phyloP scores from a whole-genome alignment of 306 rosid genomes.

The Arachis hypogaea region DNA sequence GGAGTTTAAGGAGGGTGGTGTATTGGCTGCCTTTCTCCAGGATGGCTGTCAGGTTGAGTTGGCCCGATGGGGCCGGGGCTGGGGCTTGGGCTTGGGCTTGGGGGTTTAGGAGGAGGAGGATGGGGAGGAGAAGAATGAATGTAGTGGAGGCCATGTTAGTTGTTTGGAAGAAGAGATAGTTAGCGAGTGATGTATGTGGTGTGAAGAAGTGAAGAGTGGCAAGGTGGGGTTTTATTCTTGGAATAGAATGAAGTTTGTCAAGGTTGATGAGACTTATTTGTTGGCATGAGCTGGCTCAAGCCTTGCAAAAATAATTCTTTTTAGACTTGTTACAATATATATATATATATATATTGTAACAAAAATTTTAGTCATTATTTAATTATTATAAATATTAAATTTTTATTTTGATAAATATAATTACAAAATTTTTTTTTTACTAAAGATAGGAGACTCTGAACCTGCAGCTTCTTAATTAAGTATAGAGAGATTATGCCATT shows the following conservation, averaged over 20 bases:
- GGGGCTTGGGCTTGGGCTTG: conserved; percentile 64
- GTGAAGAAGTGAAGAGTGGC: not conserved
- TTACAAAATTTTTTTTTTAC: too few species aligned
- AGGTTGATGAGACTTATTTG: conserved; percentile 43
- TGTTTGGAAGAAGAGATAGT: not conserved
- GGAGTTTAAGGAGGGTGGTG: conserved; percentile 56
- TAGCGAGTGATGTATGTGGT: not conserved
- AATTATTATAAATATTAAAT: too few species aligned
- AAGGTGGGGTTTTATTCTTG: conserved; percentile 41
- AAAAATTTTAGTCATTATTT: too few species aligned
- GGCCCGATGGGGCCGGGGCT: conserved; percentile 54
- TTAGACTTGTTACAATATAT: too few species aligned
- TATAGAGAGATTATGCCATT: too few species aligned
- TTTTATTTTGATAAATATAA: too few species aligned
- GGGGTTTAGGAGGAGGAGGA: conserved; percentile 34
- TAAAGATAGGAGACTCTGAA: too few species aligned
- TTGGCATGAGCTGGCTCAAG: conserved; percentile 75
- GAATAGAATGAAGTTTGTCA: conserved; percentile 27
- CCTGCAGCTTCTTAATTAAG: too few species aligned
- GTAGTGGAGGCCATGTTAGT: conserved; percentile 58
- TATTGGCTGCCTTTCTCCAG: conserved; percentile 66
- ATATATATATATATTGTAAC: too few species aligned
- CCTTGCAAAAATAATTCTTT: conserved; percentile 13
- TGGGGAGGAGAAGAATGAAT: conserved; percentile 46
- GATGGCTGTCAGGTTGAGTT: conserved; percentile 63